phyloP scores from a whole-genome alignment of 257 asterid species.

The Haberlea rhodopensis region DNA sequence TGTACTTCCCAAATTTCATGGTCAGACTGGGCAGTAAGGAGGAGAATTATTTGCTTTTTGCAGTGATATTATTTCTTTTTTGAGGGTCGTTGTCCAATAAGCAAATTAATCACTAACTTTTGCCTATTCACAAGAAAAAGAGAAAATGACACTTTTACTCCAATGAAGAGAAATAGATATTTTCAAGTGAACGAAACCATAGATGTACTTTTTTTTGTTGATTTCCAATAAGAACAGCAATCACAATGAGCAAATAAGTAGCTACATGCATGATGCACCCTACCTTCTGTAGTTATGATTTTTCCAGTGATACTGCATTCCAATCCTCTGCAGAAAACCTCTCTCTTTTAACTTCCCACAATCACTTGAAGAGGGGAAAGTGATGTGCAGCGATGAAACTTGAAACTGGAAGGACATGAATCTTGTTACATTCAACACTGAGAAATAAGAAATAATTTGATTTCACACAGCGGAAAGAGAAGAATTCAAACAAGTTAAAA shows the following conservation, averaged over 20 bases:
- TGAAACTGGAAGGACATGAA: conserved; percentile 53
- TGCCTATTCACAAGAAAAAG: conserved; percentile 4
- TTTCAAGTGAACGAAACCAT: conserved; percentile 3
- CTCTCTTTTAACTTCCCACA: conserved; percentile 60
- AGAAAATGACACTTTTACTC: conserved; percentile 7
- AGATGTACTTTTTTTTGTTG: conserved; percentile 4
- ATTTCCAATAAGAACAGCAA: conserved; percentile 24
- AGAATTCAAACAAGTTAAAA: conserved; percentile 18
- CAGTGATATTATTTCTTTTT: neutral
- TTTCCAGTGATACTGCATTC: conserved; percentile 97
- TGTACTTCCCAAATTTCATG: neutral
- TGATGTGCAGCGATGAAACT: conserved; percentile 90
- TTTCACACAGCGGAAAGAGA: conserved; percentile 18
- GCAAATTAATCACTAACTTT: neutral
- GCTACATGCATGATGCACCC: conserved; percentile 20
- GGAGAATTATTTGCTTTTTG: neutral
- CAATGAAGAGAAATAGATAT: conserved; percentile 3
- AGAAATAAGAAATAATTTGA: conserved; percentile 10
- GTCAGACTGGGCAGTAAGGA: neutral
- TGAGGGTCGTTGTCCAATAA: neutral
- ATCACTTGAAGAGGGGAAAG: conserved; percentile 74
- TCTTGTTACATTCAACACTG: conserved; percentile 5
- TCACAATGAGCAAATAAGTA: conserved; percentile 20
- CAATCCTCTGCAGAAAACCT: conserved; percentile 89
- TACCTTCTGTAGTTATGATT: conserved; percentile 81